Evolutionary conservation across 2,329 filamentous ascomycete genomes (phyloP), one percentile per base, ranked within the genome.

Genomic region (Aspergillus pseudonomiae): DNA sequence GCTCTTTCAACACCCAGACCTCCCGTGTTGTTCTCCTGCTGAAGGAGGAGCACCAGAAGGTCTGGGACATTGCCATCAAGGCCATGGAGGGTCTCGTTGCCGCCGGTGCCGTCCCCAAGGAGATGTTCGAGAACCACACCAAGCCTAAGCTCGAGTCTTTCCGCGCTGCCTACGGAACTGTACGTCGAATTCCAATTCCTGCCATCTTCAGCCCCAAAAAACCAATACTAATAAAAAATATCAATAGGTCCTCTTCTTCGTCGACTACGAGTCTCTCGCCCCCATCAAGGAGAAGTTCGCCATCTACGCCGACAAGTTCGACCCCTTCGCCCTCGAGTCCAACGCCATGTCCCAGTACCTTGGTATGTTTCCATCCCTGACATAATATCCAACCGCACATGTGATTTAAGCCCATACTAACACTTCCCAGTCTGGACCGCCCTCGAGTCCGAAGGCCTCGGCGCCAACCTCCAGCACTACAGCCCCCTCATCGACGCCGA

Each of bases 401-500:
- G n/a, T 11, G 12, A 12, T 21, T 1, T 6, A 7, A 14, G 6
- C 19, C 24, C 6, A 6, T 36, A 54, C 61, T 69, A 60, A 69
- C 58, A 11, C 11, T 2, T 4, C 39, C 6, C 32, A 70, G 75
- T 92, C 68, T 96, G 93, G 93, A 88, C 88, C 39, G 91, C 91
- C 1, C 87, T 96, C 60, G 89, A 93, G 82, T 85, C 89, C 66
- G 92, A 95, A 79, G 93, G 93, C 41, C 85, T 95, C 60, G 93
- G 93, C 67, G 91, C 89, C 78, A 96, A 94, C 84, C 86, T 96
- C 54, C 93, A 96, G 85, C 93, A 96, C 83, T 96, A 96, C 86
- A 94, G 92, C 86, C 92, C 92, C 28, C 79, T 96, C 66, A 86
- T 96, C 69, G 91, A 96, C 80, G 84, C 85, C 71, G 87, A 89